Evolutionary conservation across 495 filamentous ascomycete genomes (phyloP).

Genomic region (Aspergillus nidulans): DNA sequence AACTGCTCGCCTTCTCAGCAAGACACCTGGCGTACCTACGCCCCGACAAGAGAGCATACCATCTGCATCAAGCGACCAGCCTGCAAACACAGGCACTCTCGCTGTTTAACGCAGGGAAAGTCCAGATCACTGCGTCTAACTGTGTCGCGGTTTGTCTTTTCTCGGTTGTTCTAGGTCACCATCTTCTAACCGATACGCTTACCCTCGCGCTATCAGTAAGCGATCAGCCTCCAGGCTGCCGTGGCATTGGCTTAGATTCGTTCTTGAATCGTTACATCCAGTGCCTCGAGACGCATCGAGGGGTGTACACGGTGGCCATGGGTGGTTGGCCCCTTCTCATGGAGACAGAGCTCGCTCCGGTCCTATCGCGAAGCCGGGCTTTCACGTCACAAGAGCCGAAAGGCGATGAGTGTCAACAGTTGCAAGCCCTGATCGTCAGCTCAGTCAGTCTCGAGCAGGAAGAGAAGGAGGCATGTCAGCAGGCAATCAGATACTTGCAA

Average conservation of each 20-base stretch:
- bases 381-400: slow-evolving; percentile 17
- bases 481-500: slow-evolving; percentile 20
- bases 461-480: slow-evolving; percentile 23
- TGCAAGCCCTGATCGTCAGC: not conserved
- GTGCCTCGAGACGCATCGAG: slow-evolving; percentile 35
- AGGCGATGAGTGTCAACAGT: not conserved
- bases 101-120: slow-evolving; percentile 37
- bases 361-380: slow-evolving; percentile 16
- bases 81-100: slow-evolving; percentile 40
- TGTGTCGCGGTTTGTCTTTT: slow-evolving; percentile 6
- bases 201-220: not conserved
- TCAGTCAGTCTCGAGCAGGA: not conserved
- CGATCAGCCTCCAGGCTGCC: not conserved
- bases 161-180: slow-evolving; percentile 1
- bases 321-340: slow-evolving; percentile 21
- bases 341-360: slow-evolving; percentile 15
- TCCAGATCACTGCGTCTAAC: slow-evolving; percentile 1
- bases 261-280: slow-evolving; percentile 30
- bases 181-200: slow-evolving; percentile 8
- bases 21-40: slow-evolving; percentile 34
- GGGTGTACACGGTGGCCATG: slow-evolving; percentile 28
- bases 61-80: slow-evolving; percentile 39
- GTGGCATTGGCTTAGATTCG: slow-evolving; percentile 6
- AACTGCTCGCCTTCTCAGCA: slow-evolving; percentile 40
- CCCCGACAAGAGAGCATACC: slow-evolving; percentile 24